Percentiles rank a stretch among this genome's conserved stretches.
Evolutionary conservation across 2,329 filamentous ascomycete genomes (phyloP).

Genomic region (Monosporascus sp.): DNA sequence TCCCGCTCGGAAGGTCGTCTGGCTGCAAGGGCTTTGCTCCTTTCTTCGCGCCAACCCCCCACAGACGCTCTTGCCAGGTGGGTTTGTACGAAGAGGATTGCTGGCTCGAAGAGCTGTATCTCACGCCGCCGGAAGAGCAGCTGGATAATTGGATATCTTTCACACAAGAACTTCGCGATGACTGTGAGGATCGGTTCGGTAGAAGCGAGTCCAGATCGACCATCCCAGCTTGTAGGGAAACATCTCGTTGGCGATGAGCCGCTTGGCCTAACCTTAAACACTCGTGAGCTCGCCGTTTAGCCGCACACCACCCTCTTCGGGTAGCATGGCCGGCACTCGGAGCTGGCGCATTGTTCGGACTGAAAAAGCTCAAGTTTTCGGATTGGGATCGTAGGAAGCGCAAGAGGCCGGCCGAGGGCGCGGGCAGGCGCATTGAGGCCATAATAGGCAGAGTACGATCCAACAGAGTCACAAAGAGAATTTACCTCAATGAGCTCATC

Average conservation of each 20-base stretch:
- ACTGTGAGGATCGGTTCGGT: constrained; percentile 7
- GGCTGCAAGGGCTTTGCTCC: constrained; percentile 41
- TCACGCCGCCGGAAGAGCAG: constrained; percentile 11
- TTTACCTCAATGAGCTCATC: no score
- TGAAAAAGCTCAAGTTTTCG: constrained; percentile 50
- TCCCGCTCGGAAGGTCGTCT: constrained; percentile 53
- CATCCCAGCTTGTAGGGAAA: constrained; percentile 16
- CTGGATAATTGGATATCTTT: constrained; percentile 9
- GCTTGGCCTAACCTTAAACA: constrained; percentile 2
- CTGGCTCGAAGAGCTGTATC: constrained; percentile 24
- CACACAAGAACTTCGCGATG: constrained; percentile 2
- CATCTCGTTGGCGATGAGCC: neutral
- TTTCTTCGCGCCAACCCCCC: constrained; percentile 35
- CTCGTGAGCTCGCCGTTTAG: constrained; percentile 20
- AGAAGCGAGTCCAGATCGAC: constrained; percentile 19
- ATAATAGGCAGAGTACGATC: constrained; percentile 28
- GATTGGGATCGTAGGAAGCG: constrained; percentile 70
- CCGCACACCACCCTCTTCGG: constrained; percentile 17
- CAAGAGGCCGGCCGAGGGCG: constrained; percentile 55
- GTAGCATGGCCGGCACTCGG: constrained; percentile 6
- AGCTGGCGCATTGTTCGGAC: constrained; percentile 27
- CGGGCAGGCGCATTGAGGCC: constrained; percentile 39
- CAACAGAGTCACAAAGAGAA: no score
- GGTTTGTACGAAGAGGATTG: constrained; percentile 20
- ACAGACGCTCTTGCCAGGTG: constrained; percentile 46